phyloP scores from a whole-genome alignment of 768 basidiomycete species.

The Mycena metata region DNA sequence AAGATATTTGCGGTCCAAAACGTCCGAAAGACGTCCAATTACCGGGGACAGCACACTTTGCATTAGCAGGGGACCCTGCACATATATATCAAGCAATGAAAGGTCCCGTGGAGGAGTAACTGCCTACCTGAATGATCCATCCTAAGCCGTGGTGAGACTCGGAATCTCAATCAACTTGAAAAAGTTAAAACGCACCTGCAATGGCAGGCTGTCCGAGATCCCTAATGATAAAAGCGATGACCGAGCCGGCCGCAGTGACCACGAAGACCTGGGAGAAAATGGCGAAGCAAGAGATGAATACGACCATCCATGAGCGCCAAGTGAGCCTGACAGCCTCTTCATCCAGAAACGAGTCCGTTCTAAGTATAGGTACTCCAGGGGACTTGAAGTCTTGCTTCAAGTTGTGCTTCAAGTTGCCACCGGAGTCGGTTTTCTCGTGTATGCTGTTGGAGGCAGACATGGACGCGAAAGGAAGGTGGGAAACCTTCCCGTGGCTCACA shows the following conservation, averaged over 20 bases:
- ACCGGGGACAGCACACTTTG: slow-evolving; percentile 37
- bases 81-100: background rate
- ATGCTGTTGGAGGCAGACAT: slow-evolving; percentile 18
- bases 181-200: slow-evolving; percentile 32
- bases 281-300: slow-evolving; percentile 35
- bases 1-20: slow-evolving; percentile 39
- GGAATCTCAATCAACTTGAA: too few relatives aligned
- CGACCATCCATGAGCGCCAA: slow-evolving; percentile 40
- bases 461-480: background rate
- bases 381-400: background rate
- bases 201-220: slow-evolving; percentile 37
- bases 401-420: too few relatives aligned
- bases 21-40: slow-evolving; percentile 38
- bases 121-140: slow-evolving; percentile 36
- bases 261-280: slow-evolving; percentile 37
- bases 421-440: slow-evolving; percentile 9
- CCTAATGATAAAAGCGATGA: slow-evolving; percentile 39
- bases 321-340: slow-evolving; percentile 30
- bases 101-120: background rate
- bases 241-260: slow-evolving; percentile 33
- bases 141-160: slow-evolving; percentile 4
- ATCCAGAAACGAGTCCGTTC: slow-evolving; percentile 36
- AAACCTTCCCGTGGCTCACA: background rate
- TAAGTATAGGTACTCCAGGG: slow-evolving; percentile 10
- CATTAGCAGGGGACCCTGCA: slow-evolving; percentile 38